Evolutionary conservation across 192 early-diverging fungal species (phyloP), one percentile per base, ranked within the genome.

Genomic region (Linnemannia elongata): DNA sequence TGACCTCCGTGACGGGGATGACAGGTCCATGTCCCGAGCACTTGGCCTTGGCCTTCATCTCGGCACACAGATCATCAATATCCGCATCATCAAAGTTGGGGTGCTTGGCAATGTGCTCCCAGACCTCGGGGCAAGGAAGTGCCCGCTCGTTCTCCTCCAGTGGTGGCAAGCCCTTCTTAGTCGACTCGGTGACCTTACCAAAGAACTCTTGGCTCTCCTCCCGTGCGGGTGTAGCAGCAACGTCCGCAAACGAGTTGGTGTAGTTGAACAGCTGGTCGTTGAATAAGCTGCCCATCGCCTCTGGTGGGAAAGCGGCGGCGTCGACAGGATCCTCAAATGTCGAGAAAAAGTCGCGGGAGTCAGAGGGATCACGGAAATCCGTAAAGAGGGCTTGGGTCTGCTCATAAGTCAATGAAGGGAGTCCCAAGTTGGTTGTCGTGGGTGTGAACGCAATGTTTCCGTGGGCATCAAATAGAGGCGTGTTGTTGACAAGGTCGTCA

Each of bases 1-100:
- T 76, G 18, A 90, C 82, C n/a, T 90, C 85, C 69, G 90, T 88
- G 30, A 88, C 78, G 2, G 89, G 49, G 75, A 93, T 90, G 9
- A 92, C 90, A n/a, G 91, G 90, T 3, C 91, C 93, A 69, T 90
- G 82, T 33, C 91, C 93, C 52, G 93, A 91, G 76, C 91, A 93
- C 78, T 87, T 91, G 27, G 93, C 91, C 82, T 91, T 92, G 20
- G 87, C 70, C 70, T 92, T 91, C 54, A 93, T 71, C 54, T 91
- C 90, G 55, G 55, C 63, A 39, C 93, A 93, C 12, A 93, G 74
- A 41, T 91, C 90, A 69, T 91, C 90, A 68, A 91, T 90, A 69
- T 92, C 89, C 5, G 90, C 86, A 68, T 91, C 91, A 69, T 93
- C 93, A 77, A 92, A 90, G 33, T 89, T 90, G 54, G 93, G 93